These are phyloP conservation scores for Xylaria sp. DNA, from an alignment of 2,329 filamentous ascomycete genomes.

Conservation along the genomic window DNA sequence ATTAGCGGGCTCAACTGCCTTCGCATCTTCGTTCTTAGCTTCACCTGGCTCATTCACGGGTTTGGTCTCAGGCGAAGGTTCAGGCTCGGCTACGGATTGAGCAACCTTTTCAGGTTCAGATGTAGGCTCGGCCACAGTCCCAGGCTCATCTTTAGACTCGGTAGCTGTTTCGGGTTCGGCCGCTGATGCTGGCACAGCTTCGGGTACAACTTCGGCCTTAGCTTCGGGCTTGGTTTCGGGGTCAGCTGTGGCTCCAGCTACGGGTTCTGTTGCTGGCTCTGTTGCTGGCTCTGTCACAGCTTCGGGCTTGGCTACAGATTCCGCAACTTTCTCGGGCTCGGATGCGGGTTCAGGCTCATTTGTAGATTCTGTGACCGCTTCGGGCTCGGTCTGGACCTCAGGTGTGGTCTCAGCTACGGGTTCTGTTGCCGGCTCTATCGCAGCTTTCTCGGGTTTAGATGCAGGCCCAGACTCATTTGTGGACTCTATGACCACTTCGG, in stretches of 20 bases:
- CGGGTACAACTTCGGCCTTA: background rate
- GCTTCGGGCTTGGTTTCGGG: background rate
- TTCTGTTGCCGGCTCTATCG: too few species aligned
- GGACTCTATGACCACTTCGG: background rate
- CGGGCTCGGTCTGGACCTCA: too few species aligned
- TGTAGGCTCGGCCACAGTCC: conserved; percentile 5
- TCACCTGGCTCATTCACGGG: conserved; percentile 11
- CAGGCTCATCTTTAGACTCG: background rate
- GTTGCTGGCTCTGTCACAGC: background rate
- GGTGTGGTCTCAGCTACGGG: too few species aligned
- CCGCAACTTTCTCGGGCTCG: conserved; percentile 1
- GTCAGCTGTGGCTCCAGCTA: background rate
- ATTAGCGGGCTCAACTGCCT: conserved; percentile 12
- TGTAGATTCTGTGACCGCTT: background rate
- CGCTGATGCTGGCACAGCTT: conserved; percentile 4
- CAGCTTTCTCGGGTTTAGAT: too few species aligned
- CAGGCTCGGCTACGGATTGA: background rate
- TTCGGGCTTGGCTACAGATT: too few species aligned
- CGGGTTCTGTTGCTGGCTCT: background rate
- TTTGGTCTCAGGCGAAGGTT: conserved; percentile 9
- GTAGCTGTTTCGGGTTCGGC: conserved; percentile 11
- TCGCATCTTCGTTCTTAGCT: conserved; percentile 3
- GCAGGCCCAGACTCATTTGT: too few species aligned
- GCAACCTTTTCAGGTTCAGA: conserved; percentile 10
- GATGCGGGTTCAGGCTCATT: conserved; percentile 15